phyloP scores from a whole-genome alignment of 179 eudicot species.

The Beta macrorhiza region DNA sequence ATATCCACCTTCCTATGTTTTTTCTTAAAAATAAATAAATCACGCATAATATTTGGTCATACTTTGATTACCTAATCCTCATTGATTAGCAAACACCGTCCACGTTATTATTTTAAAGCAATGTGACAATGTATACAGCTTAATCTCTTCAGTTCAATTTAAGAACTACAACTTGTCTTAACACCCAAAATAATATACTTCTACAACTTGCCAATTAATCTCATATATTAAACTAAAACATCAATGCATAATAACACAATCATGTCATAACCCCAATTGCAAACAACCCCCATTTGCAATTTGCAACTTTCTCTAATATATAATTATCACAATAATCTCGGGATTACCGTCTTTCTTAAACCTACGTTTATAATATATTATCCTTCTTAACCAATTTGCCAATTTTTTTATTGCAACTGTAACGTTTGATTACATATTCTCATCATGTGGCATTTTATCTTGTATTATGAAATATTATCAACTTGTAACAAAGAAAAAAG shows the following conservation, averaged over 20 bases:
- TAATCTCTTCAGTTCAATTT: neutral
- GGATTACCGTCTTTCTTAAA: neutral
- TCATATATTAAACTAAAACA: constrained; percentile 3
- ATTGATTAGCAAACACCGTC: constrained; percentile 12
- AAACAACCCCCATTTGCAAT: neutral
- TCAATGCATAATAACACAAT: neutral
- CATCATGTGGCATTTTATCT: constrained; percentile 24
- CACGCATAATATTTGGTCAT: neutral
- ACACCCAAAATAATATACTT: neutral
- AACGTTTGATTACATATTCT: constrained; percentile 24
- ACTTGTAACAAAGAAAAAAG: constrained; percentile 16
- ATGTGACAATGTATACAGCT: constrained; percentile 16
- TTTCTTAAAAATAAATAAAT: neutral
- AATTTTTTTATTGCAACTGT: constrained; percentile 8
- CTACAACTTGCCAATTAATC: constrained; percentile 6
- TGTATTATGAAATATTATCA: constrained; percentile 17
- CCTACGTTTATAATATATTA: neutral
- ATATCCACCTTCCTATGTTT: neutral
- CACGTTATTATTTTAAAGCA: constrained; percentile 11
- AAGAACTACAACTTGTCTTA: constrained; percentile 16
- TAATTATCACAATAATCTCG: neutral
- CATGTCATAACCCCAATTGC: neutral
- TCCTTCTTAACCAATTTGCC: constrained; percentile 24
- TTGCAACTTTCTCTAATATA: neutral
- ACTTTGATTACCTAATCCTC: neutral